These are phyloP conservation scores for Otatea glauca DNA, from an alignment of 176 grass and related monocot genomes.

Conservation along the genomic window DNA sequence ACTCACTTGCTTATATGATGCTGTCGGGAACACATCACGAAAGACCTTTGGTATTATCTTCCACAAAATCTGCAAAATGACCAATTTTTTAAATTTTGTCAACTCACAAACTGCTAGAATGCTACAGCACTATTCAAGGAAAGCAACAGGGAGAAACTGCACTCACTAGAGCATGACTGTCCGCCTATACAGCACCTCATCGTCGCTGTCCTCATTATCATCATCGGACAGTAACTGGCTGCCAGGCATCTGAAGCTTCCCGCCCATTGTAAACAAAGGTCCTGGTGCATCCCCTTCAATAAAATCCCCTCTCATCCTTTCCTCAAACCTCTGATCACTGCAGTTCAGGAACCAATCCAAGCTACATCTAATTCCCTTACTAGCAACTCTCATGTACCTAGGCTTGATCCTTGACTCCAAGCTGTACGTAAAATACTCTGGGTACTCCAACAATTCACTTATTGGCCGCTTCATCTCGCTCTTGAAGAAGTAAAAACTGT, in stretches of 20 bases:
- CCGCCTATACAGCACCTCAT: constrained; percentile 87
- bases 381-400: constrained; percentile 67
- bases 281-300: constrained; percentile 78
- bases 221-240: constrained; percentile 66
- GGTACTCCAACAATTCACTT: constrained; percentile 74
- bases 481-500: constrained; percentile 89
- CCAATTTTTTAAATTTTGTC: background rate
- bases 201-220: constrained; percentile 77
- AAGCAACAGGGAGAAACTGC: constrained; percentile 31
- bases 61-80: constrained; percentile 37
- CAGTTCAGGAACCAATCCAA: constrained; percentile 97
- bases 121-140: background rate
- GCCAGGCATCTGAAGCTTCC: constrained; percentile 84
- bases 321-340: constrained; percentile 88
- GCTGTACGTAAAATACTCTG: constrained; percentile 95
- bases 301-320: constrained; percentile 84
- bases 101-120: background rate
- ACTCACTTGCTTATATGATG: constrained; percentile 39
- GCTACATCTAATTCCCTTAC: constrained; percentile 72
- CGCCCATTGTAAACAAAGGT: constrained; percentile 86
- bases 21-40: background rate
- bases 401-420: constrained; percentile 95
- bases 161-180: constrained; percentile 87
- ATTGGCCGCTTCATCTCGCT: constrained; percentile 81
- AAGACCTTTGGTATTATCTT: constrained; percentile 5